Evolutionary conservation across 2,329 filamentous ascomycete species (phyloP).

Genomic region (Claviceps sp.): DNA sequence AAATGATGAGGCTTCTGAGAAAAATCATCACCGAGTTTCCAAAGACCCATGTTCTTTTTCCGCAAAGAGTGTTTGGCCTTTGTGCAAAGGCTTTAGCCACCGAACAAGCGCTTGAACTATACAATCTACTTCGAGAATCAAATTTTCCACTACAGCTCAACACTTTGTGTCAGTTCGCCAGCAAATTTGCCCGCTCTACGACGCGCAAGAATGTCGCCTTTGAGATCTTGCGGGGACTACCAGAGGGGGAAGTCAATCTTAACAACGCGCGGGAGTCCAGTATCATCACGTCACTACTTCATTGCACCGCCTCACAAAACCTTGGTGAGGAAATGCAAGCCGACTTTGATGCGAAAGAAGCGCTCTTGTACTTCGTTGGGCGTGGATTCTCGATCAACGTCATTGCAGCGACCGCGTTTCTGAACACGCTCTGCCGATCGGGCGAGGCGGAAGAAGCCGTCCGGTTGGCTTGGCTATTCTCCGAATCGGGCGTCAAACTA

Average conservation of each 20-base stretch:
- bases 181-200: constrained; percentile 26
- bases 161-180: constrained; percentile 35
- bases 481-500: constrained; percentile 38
- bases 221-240: constrained; percentile 23
- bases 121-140: constrained; percentile 18
- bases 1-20: constrained; percentile 16
- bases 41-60: constrained; percentile 20
- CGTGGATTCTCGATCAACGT: constrained; percentile 51
- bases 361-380: constrained; percentile 33
- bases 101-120: constrained; percentile 22
- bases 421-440: constrained; percentile 55
- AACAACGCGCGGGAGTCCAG: constrained; percentile 35
- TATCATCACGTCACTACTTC: constrained; percentile 47
- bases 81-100: constrained; percentile 17
- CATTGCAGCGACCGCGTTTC: constrained; percentile 50
- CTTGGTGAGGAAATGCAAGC: constrained; percentile 8
- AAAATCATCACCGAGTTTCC: constrained; percentile 18
- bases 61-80: constrained; percentile 24
- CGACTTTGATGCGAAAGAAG: constrained; percentile 18
- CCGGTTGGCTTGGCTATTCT: constrained; percentile 19
- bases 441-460: constrained; percentile 23
- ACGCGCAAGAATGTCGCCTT: constrained; percentile 29
- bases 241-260: constrained; percentile 29
- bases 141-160: constrained; percentile 22
- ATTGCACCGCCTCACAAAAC: constrained; percentile 12